Evolutionary conservation across 176 grass and related monocot species (phyloP), one percentile per base, ranked within the genome.

Genomic region (Aechmea fasciata): DNA sequence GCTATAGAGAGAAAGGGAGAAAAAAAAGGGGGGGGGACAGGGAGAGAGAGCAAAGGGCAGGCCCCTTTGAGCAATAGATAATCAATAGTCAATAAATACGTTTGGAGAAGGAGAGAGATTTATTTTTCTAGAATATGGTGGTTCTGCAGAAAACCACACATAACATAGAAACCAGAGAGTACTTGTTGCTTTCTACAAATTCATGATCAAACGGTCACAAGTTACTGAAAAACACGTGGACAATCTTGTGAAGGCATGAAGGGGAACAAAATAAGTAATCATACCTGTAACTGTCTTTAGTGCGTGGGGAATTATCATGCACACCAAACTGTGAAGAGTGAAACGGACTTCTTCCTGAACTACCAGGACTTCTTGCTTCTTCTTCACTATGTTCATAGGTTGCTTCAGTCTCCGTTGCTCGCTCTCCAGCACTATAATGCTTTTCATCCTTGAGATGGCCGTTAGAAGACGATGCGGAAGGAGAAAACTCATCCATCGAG

Each of bases 291-390:
- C 63, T 89, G 74, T 85, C 94, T 72, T 87, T 99, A 75, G 77
- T 85, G 59, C 49, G 83, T 25, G 94, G 82, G 70, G 89, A 92
- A 10, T 71, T 71, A 52, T 92, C 89, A 63, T 85, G 66, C 65
- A 52, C 55, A 19, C 79, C 76, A 69, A 92, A 92, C 65, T 73
- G 87, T 10, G 84, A 83, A 71, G 86, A 77, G 73, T 80, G 80
- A 78, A 93, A 88, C n/a, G 94, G 94, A 79, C 94, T 99, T 83
- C 86, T 80, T 88, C 87, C 79, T 75, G 85, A 71, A 75, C 82
- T 91, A 63, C 74, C 62, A 19, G 84, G 90, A 59, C 79, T 92
- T 53, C 78, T 91, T 66, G 74, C 82, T 81, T 70, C 79, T 77
- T 96, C 91, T 49, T 96, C 92, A 78, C 83, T 87, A 74, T 92